phyloP scores from a whole-genome alignment of 2,329 filamentous ascomycete species.

The Penicillium sp. region DNA sequence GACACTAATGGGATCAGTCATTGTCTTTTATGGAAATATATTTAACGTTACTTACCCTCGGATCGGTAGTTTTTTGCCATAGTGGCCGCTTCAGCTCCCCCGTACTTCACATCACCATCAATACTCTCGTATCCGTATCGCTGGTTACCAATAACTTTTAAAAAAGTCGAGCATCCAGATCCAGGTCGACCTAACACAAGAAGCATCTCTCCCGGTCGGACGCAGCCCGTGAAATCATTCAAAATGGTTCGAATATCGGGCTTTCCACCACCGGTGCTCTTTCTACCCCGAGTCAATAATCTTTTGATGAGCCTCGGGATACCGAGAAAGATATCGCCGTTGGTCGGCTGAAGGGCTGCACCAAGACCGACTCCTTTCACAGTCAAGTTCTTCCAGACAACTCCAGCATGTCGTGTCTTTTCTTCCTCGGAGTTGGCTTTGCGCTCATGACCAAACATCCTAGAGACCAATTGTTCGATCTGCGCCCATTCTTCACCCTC shows the following conservation, averaged over 20 bases:
- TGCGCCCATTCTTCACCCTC: conserved; percentile 33
- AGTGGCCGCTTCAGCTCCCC: conserved; percentile 52
- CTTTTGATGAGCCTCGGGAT: conserved; percentile 49
- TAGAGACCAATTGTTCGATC: conserved; percentile 57
- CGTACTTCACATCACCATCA: conserved; percentile 55
- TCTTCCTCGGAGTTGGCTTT: conserved; percentile 67
- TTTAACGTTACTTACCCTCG: conserved; percentile 30
- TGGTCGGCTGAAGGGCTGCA: conserved; percentile 58
- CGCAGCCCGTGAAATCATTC: conserved; percentile 57
- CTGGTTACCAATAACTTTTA: conserved; percentile 76
- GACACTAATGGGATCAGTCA: conserved; percentile 49
- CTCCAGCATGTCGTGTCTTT: conserved; percentile 66
- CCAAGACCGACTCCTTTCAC: conserved; percentile 69
- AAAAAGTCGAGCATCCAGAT: conserved; percentile 69
- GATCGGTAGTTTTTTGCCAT: conserved; percentile 52
- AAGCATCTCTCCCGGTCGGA: conserved; percentile 42
- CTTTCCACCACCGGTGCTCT: conserved; percentile 27
- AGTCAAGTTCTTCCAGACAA: conserved; percentile 68
- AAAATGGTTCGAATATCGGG: conserved; percentile 65
- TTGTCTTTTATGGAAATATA: neutral
- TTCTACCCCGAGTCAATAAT: conserved; percentile 37
- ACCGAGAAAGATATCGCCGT: conserved; percentile 55
- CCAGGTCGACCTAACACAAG: conserved; percentile 43
- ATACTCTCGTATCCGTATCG: conserved; percentile 60
- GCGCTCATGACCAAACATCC: conserved; percentile 66